These are phyloP conservation scores for Penicillium tannophilum DNA, from an alignment of 495 filamentous ascomycete species.

Conservation along the genomic window DNA sequence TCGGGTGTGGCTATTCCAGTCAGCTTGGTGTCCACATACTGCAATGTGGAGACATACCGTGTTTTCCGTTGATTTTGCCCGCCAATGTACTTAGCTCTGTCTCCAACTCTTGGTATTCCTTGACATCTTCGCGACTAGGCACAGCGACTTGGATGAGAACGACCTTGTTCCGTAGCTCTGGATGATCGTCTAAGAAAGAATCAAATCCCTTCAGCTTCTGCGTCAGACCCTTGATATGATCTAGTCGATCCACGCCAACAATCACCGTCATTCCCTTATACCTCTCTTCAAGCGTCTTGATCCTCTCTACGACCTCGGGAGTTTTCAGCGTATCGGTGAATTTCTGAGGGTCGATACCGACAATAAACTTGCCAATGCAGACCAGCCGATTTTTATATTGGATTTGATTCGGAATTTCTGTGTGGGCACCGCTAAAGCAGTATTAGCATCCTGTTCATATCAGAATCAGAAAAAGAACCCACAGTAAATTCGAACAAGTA, in stretches of 20 bases:
- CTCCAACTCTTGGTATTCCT: slow-evolving; percentile 92
- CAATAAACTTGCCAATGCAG: slow-evolving; percentile 81
- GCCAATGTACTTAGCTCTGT: slow-evolving; percentile 89
- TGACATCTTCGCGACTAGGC: slow-evolving; percentile 87
- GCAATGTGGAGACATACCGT: slow-evolving; percentile 17
- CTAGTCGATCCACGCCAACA: slow-evolving; percentile 88
- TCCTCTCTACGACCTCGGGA: slow-evolving; percentile 74
- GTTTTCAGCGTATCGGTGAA: slow-evolving; percentile 76
- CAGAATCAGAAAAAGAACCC: slow-evolving; percentile 31
- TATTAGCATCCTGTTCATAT: too few relatives aligned
- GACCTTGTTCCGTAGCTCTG: slow-evolving; percentile 88
- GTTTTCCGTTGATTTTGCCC: slow-evolving; percentile 84
- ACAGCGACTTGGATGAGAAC: slow-evolving; percentile 93
- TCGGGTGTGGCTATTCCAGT: slow-evolving; percentile 68
- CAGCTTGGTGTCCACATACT: background rate
- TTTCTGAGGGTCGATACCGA: slow-evolving; percentile 91
- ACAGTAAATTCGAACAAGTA: slow-evolving; percentile 81
- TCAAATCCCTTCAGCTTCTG: slow-evolving; percentile 93
- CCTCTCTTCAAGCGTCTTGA: slow-evolving; percentile 71
- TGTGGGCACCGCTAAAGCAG: slow-evolving; percentile 20
- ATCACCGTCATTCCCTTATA: slow-evolving; percentile 90
- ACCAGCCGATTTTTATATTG: slow-evolving; percentile 74
- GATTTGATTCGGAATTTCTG: slow-evolving; percentile 63
- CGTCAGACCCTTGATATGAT: slow-evolving; percentile 96
- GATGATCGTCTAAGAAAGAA: slow-evolving; percentile 86